These are phyloP conservation scores for Fusarium sarcochroum DNA, from an alignment of 2,329 filamentous ascomycete species.

Conservation along the genomic window DNA sequence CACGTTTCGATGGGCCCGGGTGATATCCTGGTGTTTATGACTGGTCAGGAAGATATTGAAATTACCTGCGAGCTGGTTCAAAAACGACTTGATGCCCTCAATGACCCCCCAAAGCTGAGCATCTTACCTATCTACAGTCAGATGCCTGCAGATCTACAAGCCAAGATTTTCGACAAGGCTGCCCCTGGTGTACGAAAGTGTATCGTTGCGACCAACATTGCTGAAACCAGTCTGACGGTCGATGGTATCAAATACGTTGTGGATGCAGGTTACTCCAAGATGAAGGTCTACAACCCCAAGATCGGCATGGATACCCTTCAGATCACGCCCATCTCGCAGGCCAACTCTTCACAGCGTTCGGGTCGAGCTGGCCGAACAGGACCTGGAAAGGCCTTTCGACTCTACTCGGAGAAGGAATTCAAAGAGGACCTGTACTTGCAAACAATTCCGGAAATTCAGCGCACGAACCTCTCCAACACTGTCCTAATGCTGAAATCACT, in stretches of 20 bases:
- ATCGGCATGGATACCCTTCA: conserved; percentile 99
- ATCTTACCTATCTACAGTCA: conserved; percentile 99
- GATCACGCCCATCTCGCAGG: conserved; percentile 97
- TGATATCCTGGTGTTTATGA: conserved; percentile 99
- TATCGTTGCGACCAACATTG: conserved; percentile 98
- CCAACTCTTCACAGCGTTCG: conserved; percentile 93
- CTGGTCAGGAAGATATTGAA: conserved; percentile 98
- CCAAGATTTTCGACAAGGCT: conserved; percentile 96
- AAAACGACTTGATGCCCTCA: conserved; percentile 87
- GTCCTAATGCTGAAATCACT: conserved; percentile 94
- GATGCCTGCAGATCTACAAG: conserved; percentile 97
- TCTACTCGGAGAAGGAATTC: conserved; percentile 95
- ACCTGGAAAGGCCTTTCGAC: conserved; percentile 92
- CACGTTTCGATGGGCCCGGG: conserved; percentile 94
- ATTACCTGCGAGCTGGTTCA: conserved; percentile 94
- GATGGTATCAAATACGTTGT: conserved; percentile 99
- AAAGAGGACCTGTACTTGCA: conserved; percentile 97
- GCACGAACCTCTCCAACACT: conserved; percentile 95
- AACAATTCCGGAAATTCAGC: conserved; percentile 97
- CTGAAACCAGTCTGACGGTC: conserved; percentile 96
- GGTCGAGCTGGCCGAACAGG: conserved; percentile 95
- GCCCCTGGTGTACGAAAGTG: conserved; percentile 93
- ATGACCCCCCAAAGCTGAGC: conserved; percentile 93
- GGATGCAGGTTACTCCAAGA: conserved; percentile 94
- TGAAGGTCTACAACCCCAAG: conserved; percentile 98